These are phyloP conservation scores for Saccharomycopsis vini DNA, from an alignment of 805 yeast species.

Conservation along the genomic window DNA sequence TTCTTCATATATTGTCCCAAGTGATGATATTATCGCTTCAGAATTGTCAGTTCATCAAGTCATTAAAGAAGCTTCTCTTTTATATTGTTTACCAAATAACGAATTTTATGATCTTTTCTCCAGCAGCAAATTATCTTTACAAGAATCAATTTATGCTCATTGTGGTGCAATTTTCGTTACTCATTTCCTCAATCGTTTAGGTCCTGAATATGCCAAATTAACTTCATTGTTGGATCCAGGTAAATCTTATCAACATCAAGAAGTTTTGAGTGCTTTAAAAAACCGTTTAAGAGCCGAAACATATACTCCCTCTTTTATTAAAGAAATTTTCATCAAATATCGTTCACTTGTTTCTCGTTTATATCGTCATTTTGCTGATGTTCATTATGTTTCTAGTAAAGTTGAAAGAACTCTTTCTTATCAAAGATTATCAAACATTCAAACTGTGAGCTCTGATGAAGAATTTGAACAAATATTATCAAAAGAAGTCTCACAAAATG, in stretches of 20 bases:
- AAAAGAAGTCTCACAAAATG: conserved; percentile 65
- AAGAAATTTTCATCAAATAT: conserved; percentile 64
- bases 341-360: conserved; percentile 68
- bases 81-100: conserved; percentile 86
- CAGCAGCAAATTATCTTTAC: conserved; percentile 73
- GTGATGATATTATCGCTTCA: conserved; percentile 33
- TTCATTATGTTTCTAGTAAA: conserved; percentile 54
- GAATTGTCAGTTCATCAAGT: conserved; percentile 82
- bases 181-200: conserved; percentile 89
- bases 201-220: conserved; percentile 76
- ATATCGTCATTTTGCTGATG: conserved; percentile 85
- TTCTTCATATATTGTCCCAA: conserved; percentile 73
- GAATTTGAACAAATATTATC: conserved; percentile 64
- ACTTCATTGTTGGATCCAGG: conserved; percentile 53
- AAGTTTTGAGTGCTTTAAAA: conserved; percentile 70
- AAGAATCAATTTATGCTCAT: conserved; percentile 91
- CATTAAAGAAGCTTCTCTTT: conserved; percentile 85
- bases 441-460: conserved; percentile 62
- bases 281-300: conserved; percentile 90
- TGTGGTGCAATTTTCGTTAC: conserved; percentile 87
- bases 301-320: conserved; percentile 76
- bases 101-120: conserved; percentile 68
- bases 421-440: conserved; percentile 72
- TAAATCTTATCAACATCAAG: conserved; percentile 57
- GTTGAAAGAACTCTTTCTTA: conserved; percentile 76